Percentiles rank a stretch among this genome's conserved stretches.
Evolutionary conservation across 108 stramenopile species (phyloP).

Genomic region (Pseudonitzschia multistriata): DNA sequence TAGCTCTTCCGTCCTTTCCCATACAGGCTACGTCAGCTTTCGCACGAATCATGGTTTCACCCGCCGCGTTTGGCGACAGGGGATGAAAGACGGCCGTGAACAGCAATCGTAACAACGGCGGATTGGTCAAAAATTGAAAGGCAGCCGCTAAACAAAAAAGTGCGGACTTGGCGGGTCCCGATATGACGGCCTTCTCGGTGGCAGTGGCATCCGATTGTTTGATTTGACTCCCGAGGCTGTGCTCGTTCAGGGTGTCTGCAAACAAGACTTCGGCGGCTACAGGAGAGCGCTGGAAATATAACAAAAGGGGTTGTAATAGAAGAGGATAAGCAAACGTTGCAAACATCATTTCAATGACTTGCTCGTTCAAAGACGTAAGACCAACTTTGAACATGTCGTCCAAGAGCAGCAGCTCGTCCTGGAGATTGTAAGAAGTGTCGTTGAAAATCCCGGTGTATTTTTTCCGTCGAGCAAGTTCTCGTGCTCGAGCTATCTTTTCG

Average conservation of each 20-base stretch:
- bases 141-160: conserved; percentile 66
- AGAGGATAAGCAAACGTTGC: conserved; percentile 88
- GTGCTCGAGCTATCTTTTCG: conserved; percentile 39
- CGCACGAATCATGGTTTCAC: conserved; percentile 55
- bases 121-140: conserved; percentile 71
- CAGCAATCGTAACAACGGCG: conserved; percentile 58
- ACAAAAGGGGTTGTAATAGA: conserved; percentile 71
- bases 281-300: conserved; percentile 58
- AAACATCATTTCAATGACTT: conserved; percentile 87
- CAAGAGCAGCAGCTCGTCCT: conserved; percentile 79
- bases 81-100: conserved; percentile 81
- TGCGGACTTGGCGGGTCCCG: conserved; percentile 82
- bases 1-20: conserved; percentile 28
- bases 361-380: conserved; percentile 81
- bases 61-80: conserved; percentile 61
- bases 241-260: conserved; percentile 32
- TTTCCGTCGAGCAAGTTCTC: conserved; percentile 35
- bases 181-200: conserved; percentile 40
- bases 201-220: conserved; percentile 24
- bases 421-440: conserved; percentile 63
- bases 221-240: conserved; percentile 19
- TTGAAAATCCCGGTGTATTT: conserved; percentile 40
- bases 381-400: conserved; percentile 84
- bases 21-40: conserved; percentile 54
- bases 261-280: conserved; percentile 31